Evolutionary conservation across 371 early-diverging fungal genomes (phyloP), one percentile per base, ranked within the genome.

Genomic region (Mucor racemosus): DNA sequence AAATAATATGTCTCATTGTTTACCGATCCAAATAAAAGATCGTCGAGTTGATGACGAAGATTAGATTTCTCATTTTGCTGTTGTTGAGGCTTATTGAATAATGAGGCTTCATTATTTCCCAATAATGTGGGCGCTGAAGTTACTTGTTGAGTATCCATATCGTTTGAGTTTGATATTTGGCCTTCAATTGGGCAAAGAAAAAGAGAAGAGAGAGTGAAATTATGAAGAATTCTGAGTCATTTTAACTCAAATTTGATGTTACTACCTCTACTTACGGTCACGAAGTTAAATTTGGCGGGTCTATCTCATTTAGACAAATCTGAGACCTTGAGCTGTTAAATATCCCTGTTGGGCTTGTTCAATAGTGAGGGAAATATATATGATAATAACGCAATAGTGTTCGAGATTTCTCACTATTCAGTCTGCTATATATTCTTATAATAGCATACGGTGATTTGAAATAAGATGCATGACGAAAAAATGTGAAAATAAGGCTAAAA

Each of bases 21-120:
- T 71, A 76, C 76, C 44, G 76, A 76, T 35, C 76, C 76, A 66
- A 76, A 76, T 14, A 73, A 13, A 44, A 76, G 68, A 57, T 76
- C 76, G 36, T 76, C 67, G 3, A 73, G 21, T 54, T 76, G 76
- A 42, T 70, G 65, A 44, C 69, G 65, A 21, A 68, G 17, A 35
- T 19, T 63, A 11, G 69, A 73, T 19, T 65, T 68, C 59, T 54
- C 41, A 7, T 48, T 19, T 17, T 8, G 44, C 13, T 57, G 44
- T 13, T 36, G 58, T 19, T 67, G 44, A 41, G 36, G 58, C 19
- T 60, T 39, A 31, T 60, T 56, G 33, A 54, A 17, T 26, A 38
- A 42, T 9, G 26, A 26, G 3, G 7, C 15, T 38, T 67, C 67
- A 14, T 50, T 40, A 17, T 46, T 39, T 44, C 41, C 19, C 39